Percentiles rank a stretch among this genome's conserved stretches.
Conservation (phyloP, 306 rosid genomes). For the Inga oerstediana region DNA sequence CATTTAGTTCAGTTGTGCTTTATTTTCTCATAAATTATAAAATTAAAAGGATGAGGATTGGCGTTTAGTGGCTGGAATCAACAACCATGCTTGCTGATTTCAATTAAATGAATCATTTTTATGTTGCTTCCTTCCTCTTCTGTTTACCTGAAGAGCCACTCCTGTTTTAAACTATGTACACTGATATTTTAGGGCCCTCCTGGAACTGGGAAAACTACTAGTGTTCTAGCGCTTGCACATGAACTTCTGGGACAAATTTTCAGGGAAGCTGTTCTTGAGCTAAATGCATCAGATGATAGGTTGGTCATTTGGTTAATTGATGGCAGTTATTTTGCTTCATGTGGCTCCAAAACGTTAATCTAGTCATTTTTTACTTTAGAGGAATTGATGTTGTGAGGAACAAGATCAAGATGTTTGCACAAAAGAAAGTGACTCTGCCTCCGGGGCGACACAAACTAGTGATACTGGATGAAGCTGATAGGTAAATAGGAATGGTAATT, state of each 20-base stretch:
- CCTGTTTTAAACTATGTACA: slow-evolving; percentile 12
- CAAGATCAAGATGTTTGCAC: slow-evolving; percentile 97
- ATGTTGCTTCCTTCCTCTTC: not conserved
- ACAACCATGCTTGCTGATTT: not conserved
- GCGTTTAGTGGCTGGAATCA: not conserved
- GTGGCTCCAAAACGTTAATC: not conserved
- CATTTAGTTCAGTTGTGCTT: not conserved
- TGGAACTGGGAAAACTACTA: slow-evolving; percentile 94
- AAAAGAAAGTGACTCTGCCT: slow-evolving; percentile 81
- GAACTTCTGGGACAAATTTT: slow-evolving; percentile 84
- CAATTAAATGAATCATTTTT: not conserved
- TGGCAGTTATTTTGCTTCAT: not conserved
- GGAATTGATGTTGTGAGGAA: slow-evolving; percentile 99
- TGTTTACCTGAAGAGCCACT: not conserved
- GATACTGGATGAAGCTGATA: slow-evolving; percentile 96
- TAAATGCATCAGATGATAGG: slow-evolving; percentile 97
- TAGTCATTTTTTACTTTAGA: slow-evolving; percentile 38
- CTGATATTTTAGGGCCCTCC: slow-evolving; percentile 81
- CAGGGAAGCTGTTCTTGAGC: slow-evolving; percentile 90
- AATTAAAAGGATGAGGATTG: not conserved
- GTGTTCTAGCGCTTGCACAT: slow-evolving; percentile 91
- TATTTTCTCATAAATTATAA: not conserved
- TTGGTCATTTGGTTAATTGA: slow-evolving; percentile 28
- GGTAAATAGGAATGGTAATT: slow-evolving; percentile 46
- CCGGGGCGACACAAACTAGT: slow-evolving; percentile 86